Percentiles rank a stretch among this genome's conserved stretches.
Evolutionary conservation across 805 yeast species (phyloP).

Genomic region (Tetrapisispora arboricola): DNA sequence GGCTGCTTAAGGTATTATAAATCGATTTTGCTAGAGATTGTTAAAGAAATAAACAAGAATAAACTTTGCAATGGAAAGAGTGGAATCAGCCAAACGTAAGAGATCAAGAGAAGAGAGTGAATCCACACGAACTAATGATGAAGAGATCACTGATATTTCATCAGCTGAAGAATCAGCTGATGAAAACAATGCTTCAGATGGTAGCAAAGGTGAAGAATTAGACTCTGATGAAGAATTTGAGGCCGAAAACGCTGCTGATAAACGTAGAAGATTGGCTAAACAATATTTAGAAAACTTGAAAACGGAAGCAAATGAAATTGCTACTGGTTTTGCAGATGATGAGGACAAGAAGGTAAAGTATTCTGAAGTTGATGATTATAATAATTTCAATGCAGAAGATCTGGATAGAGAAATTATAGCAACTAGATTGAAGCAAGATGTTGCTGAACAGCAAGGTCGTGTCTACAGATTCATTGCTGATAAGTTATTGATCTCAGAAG

Average conservation of each 20-base stretch:
- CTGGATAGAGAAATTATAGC: slow-evolving; percentile 79
- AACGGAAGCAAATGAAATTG: slow-evolving; percentile 40
- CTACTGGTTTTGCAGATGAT: slow-evolving; percentile 10
- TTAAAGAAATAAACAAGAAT: not conserved
- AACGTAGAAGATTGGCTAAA: slow-evolving; percentile 86
- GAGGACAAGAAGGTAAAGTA: slow-evolving; percentile 8
- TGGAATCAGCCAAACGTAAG: slow-evolving; percentile 9
- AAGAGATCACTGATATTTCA: slow-evolving; percentile 43
- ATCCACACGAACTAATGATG: slow-evolving; percentile 29
- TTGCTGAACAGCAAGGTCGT: slow-evolving; percentile 80
- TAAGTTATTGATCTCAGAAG: slow-evolving; percentile 33
- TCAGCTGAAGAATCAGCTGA: slow-evolving; percentile 37
- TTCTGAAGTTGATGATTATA: slow-evolving; percentile 27
- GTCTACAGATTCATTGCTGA: slow-evolving; percentile 61
- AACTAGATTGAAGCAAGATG: slow-evolving; percentile 73
- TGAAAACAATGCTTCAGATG: slow-evolving; percentile 29
- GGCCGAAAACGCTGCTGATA: slow-evolving; percentile 80
- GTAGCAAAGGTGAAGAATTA: slow-evolving; percentile 29
- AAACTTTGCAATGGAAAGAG: slow-evolving; percentile 1
- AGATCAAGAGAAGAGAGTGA: slow-evolving; percentile 17
- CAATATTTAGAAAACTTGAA: slow-evolving; percentile 78
- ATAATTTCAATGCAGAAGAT: slow-evolving; percentile 79
- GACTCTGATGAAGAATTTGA: slow-evolving; percentile 65
- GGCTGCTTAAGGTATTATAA: too few relatives aligned
- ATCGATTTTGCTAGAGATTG: too few relatives aligned